Percentiles rank a stretch among this genome's conserved stretches.
Conservation (phyloP, 2,329 filamentous ascomycete species). For the Fusarium lateritium region DNA sequence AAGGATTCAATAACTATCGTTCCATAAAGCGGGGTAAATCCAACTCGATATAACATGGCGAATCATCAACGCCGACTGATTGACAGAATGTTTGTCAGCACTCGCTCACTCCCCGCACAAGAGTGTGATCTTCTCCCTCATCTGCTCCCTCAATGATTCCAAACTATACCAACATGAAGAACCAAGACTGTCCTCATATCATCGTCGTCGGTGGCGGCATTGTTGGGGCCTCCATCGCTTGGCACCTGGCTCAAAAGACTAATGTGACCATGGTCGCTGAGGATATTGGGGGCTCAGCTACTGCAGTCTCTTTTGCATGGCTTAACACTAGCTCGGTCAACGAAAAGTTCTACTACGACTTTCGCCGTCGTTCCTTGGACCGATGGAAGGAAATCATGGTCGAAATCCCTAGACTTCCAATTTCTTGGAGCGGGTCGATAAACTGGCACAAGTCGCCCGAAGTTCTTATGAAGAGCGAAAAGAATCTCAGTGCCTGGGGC, state of each 20-base stretch:
- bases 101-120: too few species aligned
- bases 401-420: slow-evolving; percentile 18
- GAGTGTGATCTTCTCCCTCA: too few species aligned
- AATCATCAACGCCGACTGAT: too few species aligned
- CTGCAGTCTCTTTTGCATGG: slow-evolving; percentile 34
- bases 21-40: too few species aligned
- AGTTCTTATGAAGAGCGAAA: not conserved
- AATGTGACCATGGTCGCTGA: slow-evolving; percentile 33
- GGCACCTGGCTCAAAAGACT: slow-evolving; percentile 27
- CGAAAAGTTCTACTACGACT: slow-evolving; percentile 27
- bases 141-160: too few species aligned
- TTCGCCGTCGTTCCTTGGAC: slow-evolving; percentile 29
- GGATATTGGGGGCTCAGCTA: slow-evolving; percentile 30
- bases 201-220: slow-evolving; percentile 36
- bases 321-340: slow-evolving; percentile 31
- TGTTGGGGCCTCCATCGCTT: slow-evolving; percentile 35
- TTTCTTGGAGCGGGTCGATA: slow-evolving; percentile 34
- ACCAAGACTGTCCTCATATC: not conserved
- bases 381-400: slow-evolving; percentile 28
- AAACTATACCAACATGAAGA: not conserved
- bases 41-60: too few species aligned
- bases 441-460: slow-evolving; percentile 32
- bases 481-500: slow-evolving; percentile 19
- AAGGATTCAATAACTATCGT: too few species aligned
- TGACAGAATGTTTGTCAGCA: too few species aligned